These are phyloP conservation scores for Colletotrichum ledebouriae DNA, from an alignment of 2,329 filamentous ascomycete species.

Conservation along the genomic window DNA sequence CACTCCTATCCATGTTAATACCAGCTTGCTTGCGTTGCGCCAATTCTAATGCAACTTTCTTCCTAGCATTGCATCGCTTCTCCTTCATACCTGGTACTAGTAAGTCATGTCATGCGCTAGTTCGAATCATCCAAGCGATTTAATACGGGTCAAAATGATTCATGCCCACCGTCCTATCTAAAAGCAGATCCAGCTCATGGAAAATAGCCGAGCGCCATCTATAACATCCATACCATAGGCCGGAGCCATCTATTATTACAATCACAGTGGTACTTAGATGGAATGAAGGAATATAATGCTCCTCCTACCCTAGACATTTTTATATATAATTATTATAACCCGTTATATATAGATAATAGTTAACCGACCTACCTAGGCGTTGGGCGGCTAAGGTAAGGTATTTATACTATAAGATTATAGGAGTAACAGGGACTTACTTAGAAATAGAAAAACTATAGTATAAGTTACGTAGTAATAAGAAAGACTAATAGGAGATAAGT, in stretches of 20 bases:
- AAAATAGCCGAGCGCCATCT: conserved; percentile 1
- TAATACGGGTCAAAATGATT: background rate
- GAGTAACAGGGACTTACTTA: too few species aligned
- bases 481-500: too few species aligned
- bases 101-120: background rate
- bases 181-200: background rate
- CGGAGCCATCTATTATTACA: background rate
- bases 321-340: background rate
- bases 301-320: background rate
- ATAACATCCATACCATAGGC: background rate
- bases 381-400: too few species aligned
- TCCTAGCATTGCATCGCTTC: background rate
- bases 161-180: background rate
- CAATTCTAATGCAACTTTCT: background rate
- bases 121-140: background rate
- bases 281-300: background rate
- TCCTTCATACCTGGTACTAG: background rate
- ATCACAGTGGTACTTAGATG: background rate
- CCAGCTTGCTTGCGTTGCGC: background rate
- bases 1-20: background rate
- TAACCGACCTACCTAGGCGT: too few species aligned
- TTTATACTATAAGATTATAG: too few species aligned
- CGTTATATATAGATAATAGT: too few species aligned
- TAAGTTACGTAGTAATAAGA: too few species aligned
- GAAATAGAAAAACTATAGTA: too few species aligned